Evolutionary conservation across 352 stramenopile species (phyloP).

Genomic region (Globisporangium irregulare): DNA sequence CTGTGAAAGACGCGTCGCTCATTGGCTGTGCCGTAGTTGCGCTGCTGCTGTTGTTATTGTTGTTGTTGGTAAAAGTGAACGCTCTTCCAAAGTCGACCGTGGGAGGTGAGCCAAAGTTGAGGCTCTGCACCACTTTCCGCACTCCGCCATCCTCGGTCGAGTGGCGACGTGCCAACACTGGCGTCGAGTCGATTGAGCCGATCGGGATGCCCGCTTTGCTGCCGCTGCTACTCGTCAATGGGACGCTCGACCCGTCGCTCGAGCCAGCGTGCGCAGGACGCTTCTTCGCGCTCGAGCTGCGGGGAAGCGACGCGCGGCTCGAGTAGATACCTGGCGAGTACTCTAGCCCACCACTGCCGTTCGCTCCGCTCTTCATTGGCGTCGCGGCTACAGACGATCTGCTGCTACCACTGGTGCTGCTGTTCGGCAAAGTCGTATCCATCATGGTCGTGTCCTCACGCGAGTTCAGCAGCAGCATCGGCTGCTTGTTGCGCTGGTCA

Average conservation of each 20-base stretch:
- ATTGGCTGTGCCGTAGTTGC: background rate
- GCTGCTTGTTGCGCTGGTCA: conserved; percentile 20
- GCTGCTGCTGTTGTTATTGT: background rate
- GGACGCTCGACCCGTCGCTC: conserved; percentile 9
- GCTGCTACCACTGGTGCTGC: background rate
- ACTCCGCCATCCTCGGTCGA: conserved; percentile 19
- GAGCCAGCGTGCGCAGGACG: conserved; percentile 18
- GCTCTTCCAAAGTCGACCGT: conserved; percentile 11
- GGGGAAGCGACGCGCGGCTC: conserved; percentile 42
- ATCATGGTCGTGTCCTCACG: background rate
- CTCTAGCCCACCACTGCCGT: conserved; percentile 11
- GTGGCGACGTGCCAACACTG: conserved; percentile 42
- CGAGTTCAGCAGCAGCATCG: conserved; percentile 9
- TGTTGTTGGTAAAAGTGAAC: conserved; percentile 4
- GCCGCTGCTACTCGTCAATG: conserved; percentile 3
- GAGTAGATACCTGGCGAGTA: conserved; percentile 77
- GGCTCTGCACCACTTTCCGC: conserved; percentile 37
- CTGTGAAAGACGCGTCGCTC: conserved; percentile 8
- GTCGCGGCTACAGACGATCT: background rate
- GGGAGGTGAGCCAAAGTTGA: conserved; percentile 47
- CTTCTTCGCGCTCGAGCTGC: conserved; percentile 28
- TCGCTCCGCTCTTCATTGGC: background rate
- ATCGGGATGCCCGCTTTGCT: background rate
- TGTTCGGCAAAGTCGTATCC: background rate
- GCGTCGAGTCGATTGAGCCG: conserved; percentile 49